Evolutionary conservation across 2,329 filamentous ascomycete species (phyloP).

Genomic region (Paraconiothyrium brasiliense): DNA sequence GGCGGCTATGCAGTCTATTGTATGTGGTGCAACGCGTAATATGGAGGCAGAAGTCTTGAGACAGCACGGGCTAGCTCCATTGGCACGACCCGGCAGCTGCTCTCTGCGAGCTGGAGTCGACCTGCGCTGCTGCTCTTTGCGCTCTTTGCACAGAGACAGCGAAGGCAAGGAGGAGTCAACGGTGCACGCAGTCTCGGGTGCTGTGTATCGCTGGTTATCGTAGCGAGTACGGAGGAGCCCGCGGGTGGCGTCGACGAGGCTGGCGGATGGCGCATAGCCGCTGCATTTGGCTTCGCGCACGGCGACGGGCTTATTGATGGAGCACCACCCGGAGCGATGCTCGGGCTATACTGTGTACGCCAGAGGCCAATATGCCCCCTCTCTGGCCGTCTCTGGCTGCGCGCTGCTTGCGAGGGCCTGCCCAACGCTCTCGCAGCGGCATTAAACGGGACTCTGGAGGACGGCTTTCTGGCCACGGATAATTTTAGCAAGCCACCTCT

Average conservation of each 20-base stretch:
- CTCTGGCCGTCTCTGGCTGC: not conserved
- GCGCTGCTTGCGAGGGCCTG: not conserved
- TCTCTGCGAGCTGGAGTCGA: not conserved
- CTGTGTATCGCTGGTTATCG: not conserved
- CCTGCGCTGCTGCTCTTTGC: not conserved
- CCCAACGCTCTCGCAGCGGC: conserved; percentile 12
- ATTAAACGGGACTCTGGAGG: conserved; percentile 13
- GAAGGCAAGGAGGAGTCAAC: not conserved
- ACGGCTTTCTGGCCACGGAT: conserved; percentile 12
- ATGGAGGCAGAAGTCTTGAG: conserved; percentile 5
- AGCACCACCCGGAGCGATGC: not conserved
- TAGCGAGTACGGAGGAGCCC: not conserved
- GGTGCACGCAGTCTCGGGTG: not conserved
- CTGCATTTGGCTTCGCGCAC: not conserved
- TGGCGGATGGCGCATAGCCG: not conserved
- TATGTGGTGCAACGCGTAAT: conserved; percentile 47
- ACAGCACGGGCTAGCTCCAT: conserved; percentile 8
- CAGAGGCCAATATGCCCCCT: no score
- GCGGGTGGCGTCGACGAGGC: conserved; percentile 8
- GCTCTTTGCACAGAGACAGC: not conserved
- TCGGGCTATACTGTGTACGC: no score
- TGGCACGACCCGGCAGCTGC: not conserved
- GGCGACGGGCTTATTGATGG: not conserved
- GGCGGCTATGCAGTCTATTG: conserved; percentile 22
- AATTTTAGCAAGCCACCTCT: conserved; percentile 13